These are phyloP conservation scores for Russula lepida DNA, from an alignment of 768 basidiomycete species.

Conservation along the genomic window DNA sequence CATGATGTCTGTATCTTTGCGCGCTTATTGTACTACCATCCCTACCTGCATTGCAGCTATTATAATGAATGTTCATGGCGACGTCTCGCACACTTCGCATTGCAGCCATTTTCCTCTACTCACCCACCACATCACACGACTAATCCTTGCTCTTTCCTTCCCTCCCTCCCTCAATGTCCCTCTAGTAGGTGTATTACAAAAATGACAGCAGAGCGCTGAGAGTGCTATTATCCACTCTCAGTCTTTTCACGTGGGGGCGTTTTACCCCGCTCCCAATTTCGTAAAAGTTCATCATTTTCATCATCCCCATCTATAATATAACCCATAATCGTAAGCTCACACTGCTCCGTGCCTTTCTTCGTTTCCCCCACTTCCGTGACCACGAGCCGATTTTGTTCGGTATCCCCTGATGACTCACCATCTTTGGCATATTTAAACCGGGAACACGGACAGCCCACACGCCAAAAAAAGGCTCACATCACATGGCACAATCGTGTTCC, in stretches of 20 bases:
- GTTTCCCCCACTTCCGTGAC: conserved; percentile 1
- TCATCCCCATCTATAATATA: background rate
- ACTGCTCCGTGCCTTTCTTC: background rate
- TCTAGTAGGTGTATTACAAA: conserved; percentile 12
- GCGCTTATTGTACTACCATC: conserved; percentile 17
- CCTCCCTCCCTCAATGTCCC: background rate
- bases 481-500: background rate
- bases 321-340: background rate
- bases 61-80: conserved; percentile 14
- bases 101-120: conserved; percentile 1
- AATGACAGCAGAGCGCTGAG: conserved; percentile 4
- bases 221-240: background rate
- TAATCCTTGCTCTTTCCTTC: background rate
- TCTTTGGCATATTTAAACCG: background rate
- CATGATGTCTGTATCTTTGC: conserved; percentile 11
- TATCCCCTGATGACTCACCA: background rate
- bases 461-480: background rate
- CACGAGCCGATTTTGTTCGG: background rate
- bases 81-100: conserved; percentile 12
- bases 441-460: background rate
- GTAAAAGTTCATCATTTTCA: background rate
- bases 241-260: background rate
- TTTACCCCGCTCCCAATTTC: background rate
- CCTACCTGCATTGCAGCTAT: conserved; percentile 16
- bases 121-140: background rate